A percentile compares a stretch with the other conserved stretches of the same genome.
These are phyloP conservation scores for Mycena maculata DNA, from an alignment of 768 basidiomycete species.

Conservation along the genomic window DNA sequence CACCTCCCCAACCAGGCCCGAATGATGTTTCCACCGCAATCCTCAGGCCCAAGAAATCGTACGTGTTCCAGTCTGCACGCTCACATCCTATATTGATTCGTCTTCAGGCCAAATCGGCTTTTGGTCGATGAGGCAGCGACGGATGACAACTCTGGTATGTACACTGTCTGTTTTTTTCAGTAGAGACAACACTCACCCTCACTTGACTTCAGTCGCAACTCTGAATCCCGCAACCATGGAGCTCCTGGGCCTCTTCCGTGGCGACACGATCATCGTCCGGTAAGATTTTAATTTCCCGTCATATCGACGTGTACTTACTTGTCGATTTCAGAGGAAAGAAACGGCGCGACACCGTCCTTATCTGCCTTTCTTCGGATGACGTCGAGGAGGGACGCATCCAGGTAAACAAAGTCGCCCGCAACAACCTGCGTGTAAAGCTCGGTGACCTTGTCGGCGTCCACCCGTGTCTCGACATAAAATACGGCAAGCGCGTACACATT, in stretches of 20 bases:
- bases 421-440: conserved; percentile 97
- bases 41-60: conserved; percentile 98
- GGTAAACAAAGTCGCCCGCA: conserved; percentile 99
- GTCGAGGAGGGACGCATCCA: conserved; percentile 99
- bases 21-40: conserved; percentile 96
- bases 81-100: conserved; percentile 34
- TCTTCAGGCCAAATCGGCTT: conserved; percentile 90
- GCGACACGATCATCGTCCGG: conserved; percentile 96
- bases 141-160: conserved; percentile 95
- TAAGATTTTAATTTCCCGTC: conserved; percentile 47
- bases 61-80: conserved; percentile 47
- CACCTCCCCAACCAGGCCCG: conserved; percentile 83
- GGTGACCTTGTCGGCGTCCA: conserved; percentile 97
- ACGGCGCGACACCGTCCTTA: conserved; percentile 96
- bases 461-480: conserved; percentile 97
- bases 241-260: conserved; percentile 90
- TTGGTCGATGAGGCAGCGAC: conserved; percentile 94
- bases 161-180: not conserved
- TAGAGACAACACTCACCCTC: conserved; percentile 29
- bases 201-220: conserved; percentile 76
- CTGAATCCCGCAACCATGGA: conserved; percentile 98
- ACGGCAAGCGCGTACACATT: conserved; percentile 97
- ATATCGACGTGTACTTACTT: not conserved
- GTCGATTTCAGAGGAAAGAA: conserved; percentile 84
- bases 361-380: conserved; percentile 94